Evolutionary conservation across 2,329 filamentous ascomycete species (phyloP).

Genomic region (Fusarium graminum): DNA sequence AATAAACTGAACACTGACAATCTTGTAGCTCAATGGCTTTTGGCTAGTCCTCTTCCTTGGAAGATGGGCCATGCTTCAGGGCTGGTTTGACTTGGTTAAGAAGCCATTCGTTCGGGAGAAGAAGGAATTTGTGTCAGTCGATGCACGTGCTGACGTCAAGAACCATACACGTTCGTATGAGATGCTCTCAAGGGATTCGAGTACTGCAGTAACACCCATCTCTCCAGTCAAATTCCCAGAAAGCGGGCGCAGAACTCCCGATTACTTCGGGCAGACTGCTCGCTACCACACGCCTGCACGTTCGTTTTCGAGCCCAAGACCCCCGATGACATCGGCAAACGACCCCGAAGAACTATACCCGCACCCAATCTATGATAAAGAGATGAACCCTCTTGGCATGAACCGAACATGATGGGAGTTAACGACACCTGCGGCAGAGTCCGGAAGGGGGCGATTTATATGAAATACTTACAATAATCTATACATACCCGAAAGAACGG

Average conservation of each 20-base stretch:
- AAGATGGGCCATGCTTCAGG: conserved; percentile 85
- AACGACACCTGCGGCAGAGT: conserved; percentile 9
- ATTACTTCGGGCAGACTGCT: conserved; percentile 68
- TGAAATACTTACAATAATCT: conserved; percentile 27
- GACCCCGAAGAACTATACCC: conserved; percentile 59
- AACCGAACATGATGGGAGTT: conserved; percentile 62
- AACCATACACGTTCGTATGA: conserved; percentile 80
- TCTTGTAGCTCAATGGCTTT: conserved; percentile 78
- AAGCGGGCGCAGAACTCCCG: conserved; percentile 62
- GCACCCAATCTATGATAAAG: conserved; percentile 51
- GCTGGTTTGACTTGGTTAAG: conserved; percentile 79
- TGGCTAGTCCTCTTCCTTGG: conserved; percentile 87
- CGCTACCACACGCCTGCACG: conserved; percentile 67
- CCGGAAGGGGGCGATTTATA: conserved; percentile 20
- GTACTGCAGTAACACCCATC: conserved; percentile 66
- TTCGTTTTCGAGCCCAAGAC: conserved; percentile 69
- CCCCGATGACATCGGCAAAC: conserved; percentile 59
- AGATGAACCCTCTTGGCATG: conserved; percentile 69
- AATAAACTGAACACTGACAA: conserved; percentile 21
- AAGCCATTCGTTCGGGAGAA: conserved; percentile 64
- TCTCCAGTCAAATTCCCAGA: conserved; percentile 56
- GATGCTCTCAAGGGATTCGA: conserved; percentile 76
- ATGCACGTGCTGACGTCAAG: conserved; percentile 74
- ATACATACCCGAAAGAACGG: conserved; percentile 20
- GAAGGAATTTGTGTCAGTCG: conserved; percentile 89